A percentile compares a stretch with the other conserved stretches of the same genome.
Conservation (phyloP, 2,329 filamentous ascomycete genomes). For the Metarhizium humberi region DNA sequence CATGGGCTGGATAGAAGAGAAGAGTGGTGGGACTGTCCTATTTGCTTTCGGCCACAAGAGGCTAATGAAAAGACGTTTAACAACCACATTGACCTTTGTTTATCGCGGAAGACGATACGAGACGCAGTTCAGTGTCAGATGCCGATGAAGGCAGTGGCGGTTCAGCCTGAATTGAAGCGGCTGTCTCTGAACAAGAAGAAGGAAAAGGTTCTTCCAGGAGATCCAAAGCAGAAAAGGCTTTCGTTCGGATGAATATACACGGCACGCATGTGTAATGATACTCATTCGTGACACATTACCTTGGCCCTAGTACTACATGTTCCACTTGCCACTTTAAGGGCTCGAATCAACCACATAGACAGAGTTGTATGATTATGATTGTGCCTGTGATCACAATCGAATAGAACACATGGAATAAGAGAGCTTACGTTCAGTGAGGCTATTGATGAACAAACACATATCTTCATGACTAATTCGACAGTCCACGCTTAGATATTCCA, state of each 20-base stretch:
- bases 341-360: background rate
- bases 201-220: constrained; percentile 21
- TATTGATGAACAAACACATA: background rate
- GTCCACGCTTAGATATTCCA: background rate
- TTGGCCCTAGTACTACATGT: background rate
- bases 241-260: constrained; percentile 33
- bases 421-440: background rate
- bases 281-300: background rate
- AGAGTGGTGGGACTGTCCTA: constrained; percentile 75
- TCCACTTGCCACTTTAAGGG: background rate
- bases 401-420: background rate
- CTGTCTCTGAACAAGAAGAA: constrained; percentile 29
- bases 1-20: constrained; percentile 22
- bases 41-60: constrained; percentile 68
- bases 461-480: background rate
- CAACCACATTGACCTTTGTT: constrained; percentile 82
- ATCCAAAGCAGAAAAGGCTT: constrained; percentile 43
- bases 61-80: constrained; percentile 76
- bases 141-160: constrained; percentile 14
- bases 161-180: constrained; percentile 29
- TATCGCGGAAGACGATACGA: constrained; percentile 77
- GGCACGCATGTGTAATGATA: background rate
- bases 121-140: constrained; percentile 60
- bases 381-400: background rate
- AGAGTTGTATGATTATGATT: background rate